phyloP scores from a whole-genome alignment of 2,329 filamentous ascomycete genomes.

The Orbilia oligospora region DNA sequence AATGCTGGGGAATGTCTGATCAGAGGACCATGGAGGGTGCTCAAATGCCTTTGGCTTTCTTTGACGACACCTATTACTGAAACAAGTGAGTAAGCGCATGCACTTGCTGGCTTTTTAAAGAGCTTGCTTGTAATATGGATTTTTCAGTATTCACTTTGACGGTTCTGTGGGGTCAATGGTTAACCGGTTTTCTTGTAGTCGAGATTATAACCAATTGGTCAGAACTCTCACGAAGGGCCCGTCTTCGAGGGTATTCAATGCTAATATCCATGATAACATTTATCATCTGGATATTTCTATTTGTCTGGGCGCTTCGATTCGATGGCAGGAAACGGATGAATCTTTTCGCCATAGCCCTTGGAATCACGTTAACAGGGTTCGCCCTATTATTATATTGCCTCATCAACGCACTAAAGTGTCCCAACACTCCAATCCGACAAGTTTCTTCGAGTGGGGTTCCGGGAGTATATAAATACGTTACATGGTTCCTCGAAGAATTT shows the following conservation, averaged over 20 bases:
- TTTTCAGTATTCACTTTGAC: background rate
- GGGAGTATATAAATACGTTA: constrained; percentile 18
- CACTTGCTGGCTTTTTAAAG: no score
- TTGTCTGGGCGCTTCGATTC: constrained; percentile 38
- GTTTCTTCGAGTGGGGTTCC: background rate
- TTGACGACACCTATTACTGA: constrained; percentile 23
- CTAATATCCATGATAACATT: constrained; percentile 44
- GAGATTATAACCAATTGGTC: constrained; percentile 42
- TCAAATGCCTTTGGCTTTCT: constrained; percentile 23
- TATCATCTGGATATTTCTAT: constrained; percentile 44
- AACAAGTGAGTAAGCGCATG: constrained; percentile 26
- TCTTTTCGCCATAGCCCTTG: constrained; percentile 31
- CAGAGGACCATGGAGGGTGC: constrained; percentile 18
- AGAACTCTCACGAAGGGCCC: constrained; percentile 27
- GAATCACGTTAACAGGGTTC: constrained; percentile 37
- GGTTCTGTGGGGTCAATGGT: constrained; percentile 3
- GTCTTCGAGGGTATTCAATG: constrained; percentile 41
- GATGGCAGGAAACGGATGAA: constrained; percentile 12
- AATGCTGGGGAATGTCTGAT: constrained; percentile 29
- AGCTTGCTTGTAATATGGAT: background rate
- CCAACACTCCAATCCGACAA: constrained; percentile 23
- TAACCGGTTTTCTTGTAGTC: constrained; percentile 17
- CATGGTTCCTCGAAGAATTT: constrained; percentile 49
- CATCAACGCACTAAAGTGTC: constrained; percentile 27
- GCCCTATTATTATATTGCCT: constrained; percentile 45